Base-by-base conservation (phyloP, 169 alveolate genomes). In the Babesia bovis region DNA sequence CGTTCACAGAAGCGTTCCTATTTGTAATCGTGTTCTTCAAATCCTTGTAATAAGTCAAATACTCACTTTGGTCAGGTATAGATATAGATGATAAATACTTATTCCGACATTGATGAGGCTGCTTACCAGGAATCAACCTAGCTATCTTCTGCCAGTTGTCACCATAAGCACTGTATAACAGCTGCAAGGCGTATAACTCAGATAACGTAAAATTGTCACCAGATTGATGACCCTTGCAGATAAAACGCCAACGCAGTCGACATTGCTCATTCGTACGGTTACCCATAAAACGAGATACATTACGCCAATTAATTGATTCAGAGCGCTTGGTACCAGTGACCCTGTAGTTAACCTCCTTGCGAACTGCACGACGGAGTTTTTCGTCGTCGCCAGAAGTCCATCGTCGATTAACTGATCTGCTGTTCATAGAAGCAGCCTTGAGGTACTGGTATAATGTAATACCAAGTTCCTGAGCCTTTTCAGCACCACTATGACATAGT, bases 261-360 rank as follows among this genome's bases (percentile, higher is more conserved):
- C 88, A 81, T 53, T 81, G 88, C 38, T 71, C 88, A 13, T 75
- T 56, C 19, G 82, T 70, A 28, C 71, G 69, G 45, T 67, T 72
- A 3, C 74, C 77, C 59, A 78, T 69, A n/a, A 51, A 56, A 13
- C 77, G 33, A 0, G 87, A 50, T 9, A 78, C 73, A 19, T 28
- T 56, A 23, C 45, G 57, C 87, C 87, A 78, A 35, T 66, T 53
- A 3, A 75, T 26, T 17, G 61, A 32, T 10, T 47, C 41, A 9
- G 57, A 41, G 3, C 63, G 58, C 13, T 57, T 47, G 28, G 53
- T 23, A 21, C 60, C 61, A 33, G 38, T 51, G 35, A 38, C 12
- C 15, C 35, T 2, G 3, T 47, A 23, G 45, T 52, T 44, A 2
- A 50, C 44, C 19, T 68, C 60, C 10, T 58, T 41, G 9, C 33